Base-by-base conservation (phyloP, 2,329 filamentous ascomycete genomes). In the Cladosporium colombiae region DNA sequence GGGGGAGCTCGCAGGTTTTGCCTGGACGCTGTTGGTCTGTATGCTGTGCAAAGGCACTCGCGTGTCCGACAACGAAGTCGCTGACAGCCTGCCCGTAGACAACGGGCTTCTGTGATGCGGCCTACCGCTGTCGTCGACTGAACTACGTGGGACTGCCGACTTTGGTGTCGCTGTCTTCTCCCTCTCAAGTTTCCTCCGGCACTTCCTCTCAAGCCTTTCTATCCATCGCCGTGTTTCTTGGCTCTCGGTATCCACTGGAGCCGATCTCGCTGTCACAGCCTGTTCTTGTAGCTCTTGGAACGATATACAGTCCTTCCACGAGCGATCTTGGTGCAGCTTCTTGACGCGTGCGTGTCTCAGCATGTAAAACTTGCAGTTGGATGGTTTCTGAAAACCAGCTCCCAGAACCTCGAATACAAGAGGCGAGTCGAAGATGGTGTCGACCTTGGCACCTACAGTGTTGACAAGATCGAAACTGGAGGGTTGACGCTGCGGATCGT, bases 351-450 rank as follows among this genome's bases (percentile, higher is more conserved):
- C 90, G 72, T 96, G 96, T 1, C 93, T 85, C 62, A 92, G 85
- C 66, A 88, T 89, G 81, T 87, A 92, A 72, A 91, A 93, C 1
- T 83, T 83, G 16, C 86, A 88, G 72, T 90, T 89, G 4, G 86
- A 84, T 2, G 85, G 83, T 72, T 89, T 91, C 67, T 92, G 90
- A 70, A 93, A 97, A 0, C 89, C 89, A 68, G 91, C 91, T 62
- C 92, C 93, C 27, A 91, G 83, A 66, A 96, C 81, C 70, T 96
- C 93, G 65, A 93, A 91, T 0, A 97, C 87, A 23, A 92, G 85
- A 0, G 92, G 92, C 0, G 83, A 81, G 7, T 83, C 84, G 75
- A 96, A 96, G 0, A 89, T 77, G 1, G 82, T 78, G 0, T 82
- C 80, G 71, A 81, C 80, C 23, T 72, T 72, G 8, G 27, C 18